A percentile compares a stretch with the other conserved stretches of the same genome.
Conservation (phyloP, 2,329 filamentous ascomycete genomes). For the Calonectria fujianensis region DNA sequence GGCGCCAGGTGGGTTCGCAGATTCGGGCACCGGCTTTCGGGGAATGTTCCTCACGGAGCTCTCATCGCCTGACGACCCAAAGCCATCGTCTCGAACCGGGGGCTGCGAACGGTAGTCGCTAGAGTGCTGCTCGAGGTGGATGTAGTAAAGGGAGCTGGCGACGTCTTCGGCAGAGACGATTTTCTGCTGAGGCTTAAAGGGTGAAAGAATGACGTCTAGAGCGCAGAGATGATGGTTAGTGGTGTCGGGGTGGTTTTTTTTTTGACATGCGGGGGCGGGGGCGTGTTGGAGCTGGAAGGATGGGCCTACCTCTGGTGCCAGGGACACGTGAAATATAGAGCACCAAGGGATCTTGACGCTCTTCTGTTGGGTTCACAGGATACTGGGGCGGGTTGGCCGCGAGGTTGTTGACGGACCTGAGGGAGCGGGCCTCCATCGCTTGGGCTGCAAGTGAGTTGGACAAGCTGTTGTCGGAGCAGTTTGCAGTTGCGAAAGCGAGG, state of each 20-base stretch:
- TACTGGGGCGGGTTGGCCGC: slow-evolving; percentile 92
- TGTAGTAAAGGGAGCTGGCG: slow-evolving; percentile 90
- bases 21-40: slow-evolving; percentile 70
- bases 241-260: slow-evolving; percentile 42
- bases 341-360: slow-evolving; percentile 81
- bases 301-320: slow-evolving; percentile 84
- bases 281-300: slow-evolving; percentile 20
- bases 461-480: slow-evolving; percentile 30
- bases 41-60: slow-evolving; percentile 67
- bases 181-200: slow-evolving; percentile 90
- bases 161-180: slow-evolving; percentile 93
- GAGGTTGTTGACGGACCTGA: slow-evolving; percentile 85
- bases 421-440: slow-evolving; percentile 85
- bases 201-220: slow-evolving; percentile 91
- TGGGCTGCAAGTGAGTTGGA: background rate
- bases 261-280: slow-evolving; percentile 31
- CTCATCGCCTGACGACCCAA: slow-evolving; percentile 67
- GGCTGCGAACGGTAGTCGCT: slow-evolving; percentile 67
- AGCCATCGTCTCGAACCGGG: slow-evolving; percentile 54
- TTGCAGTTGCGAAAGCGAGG: slow-evolving; percentile 17
- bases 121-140: slow-evolving; percentile 80
- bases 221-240: slow-evolving; percentile 37
- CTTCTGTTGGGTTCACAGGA: slow-evolving; percentile 83
- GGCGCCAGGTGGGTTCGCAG: slow-evolving; percentile 54
- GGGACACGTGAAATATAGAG: slow-evolving; percentile 96